Base-by-base conservation (phyloP, 1,284 basidiomycete species). In the Cryptococcus maquisensis region DNA sequence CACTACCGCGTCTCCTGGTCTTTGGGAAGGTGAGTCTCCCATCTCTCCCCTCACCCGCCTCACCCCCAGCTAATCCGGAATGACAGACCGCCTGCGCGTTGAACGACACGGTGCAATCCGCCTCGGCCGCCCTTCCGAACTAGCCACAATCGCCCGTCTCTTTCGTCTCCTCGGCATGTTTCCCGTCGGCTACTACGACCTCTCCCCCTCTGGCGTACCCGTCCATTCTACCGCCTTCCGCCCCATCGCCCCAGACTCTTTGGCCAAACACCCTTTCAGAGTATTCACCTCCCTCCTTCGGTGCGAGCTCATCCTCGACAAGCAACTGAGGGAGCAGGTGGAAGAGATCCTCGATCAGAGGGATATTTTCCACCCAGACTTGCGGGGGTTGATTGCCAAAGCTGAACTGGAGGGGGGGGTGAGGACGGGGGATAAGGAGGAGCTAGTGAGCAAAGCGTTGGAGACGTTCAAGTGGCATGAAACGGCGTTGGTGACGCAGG, bases 171-270 rank as follows among this genome's bases (percentile, higher is more conserved):
- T 78, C 63, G 75, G 73, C 16, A 78, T 78, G 77, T 55, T 63
- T 36, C 68, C 76, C 2, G 76, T 78, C 0, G 76, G 76, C 3
- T 78, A 78, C 63, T 78, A 78, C 59, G 76, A 78, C 56, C 67
- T 78, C 36, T 69, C 71, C 16, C 65, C 64, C 39, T 67, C 72
- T 3, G 72, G 73, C 16, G 60, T 77, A 10, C 77, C 77, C 8
- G 76, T 78, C n/a, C 77, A 78, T 58, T 69, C 77, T 0, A 78
- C 77, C 0, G 76, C 77, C 0, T 78, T 78, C 59, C 61, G 77
- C 24, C 72, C 77, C 3, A 60, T 69, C 38, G 61, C 61, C 2
- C 57, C 56, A n/a, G 52, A 48, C 2, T 57, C 72, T 2, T 63
- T 78, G 23, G 57, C 67, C 3, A 59, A 60, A 55, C 77, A 78